Base-by-base conservation (phyloP, 2,329 filamentous ascomycete genomes). In the Xylaria sp. region DNA sequence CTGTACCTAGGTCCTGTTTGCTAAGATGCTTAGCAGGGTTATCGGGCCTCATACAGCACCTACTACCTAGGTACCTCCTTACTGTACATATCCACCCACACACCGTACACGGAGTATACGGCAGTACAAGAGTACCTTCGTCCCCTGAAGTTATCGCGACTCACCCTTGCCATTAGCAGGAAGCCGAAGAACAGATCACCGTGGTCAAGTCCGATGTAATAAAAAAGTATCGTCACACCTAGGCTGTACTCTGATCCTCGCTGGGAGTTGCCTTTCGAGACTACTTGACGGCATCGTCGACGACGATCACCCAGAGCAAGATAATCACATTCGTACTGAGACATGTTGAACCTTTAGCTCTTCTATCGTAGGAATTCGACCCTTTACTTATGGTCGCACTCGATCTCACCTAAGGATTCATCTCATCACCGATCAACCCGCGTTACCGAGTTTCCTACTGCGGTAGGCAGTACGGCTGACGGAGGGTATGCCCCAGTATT, bases 401-500 rank as follows among this genome's bases (percentile, higher is more conserved):
- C 48, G 48, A 57, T 61, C 67, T 61, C n/a, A 65, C 45, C 34
- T 48, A 42, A 36, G 50, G 34, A 63, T 48, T 24, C 34, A 58
- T 24, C 47, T 59, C 61, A 64, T 65, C 60, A 65, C 66, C 61
- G 61, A 69, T 60, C 60, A 68, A 27, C 36, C 64, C 69, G 69
- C 59, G 63, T 54, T 61, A 65, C 65, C 67, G 67, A 69, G 59
- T 56, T 64, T 64, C 65, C 62, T 64, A 58, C 63, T 66, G 32
- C 53, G 66, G 63, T 64, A 62, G 64, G 64, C 19, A 59, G 55
- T 53, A 70, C 63, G 69, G 69, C 45, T 71, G 62, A 64, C 63
- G 69, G 70, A 57, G 57, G 36, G 48, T 32, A 45, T 42, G 64
- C 42, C 64, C 70, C 70, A 67, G 47, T 69, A 63, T 70, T 70